Conservation (phyloP, 306 rosid species). For the Lathyrus aphaca region DNA sequence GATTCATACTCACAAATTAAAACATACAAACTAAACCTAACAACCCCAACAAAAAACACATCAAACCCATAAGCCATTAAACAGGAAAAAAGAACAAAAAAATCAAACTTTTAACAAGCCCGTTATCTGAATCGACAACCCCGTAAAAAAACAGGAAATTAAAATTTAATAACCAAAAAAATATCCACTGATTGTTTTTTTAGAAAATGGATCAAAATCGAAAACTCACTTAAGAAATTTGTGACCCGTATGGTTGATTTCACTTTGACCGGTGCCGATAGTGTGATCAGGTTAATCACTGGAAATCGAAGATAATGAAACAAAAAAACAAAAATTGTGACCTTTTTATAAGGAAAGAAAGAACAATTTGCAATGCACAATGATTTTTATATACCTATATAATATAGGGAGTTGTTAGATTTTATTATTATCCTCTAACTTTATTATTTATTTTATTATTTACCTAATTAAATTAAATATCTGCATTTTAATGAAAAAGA, state of each 20-base stretch:
- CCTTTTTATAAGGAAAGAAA: slow-evolving; percentile 22
- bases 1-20: slow-evolving; percentile 1
- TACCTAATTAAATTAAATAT: no score
- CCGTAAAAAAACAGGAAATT: not conserved
- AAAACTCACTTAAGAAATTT: not conserved
- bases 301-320: not conserved
- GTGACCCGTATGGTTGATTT: slow-evolving; percentile 20
- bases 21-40: slow-evolving; percentile 26
- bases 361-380: not conserved
- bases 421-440: no score
- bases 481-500: no score
- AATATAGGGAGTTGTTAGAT: not conserved
- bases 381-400: no score
- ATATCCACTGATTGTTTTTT: not conserved
- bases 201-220: not conserved
- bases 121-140: slow-evolving; percentile 27
- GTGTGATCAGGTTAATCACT: not conserved
- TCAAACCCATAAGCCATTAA: slow-evolving; percentile 13
- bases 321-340: slow-evolving; percentile 33
- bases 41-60: slow-evolving; percentile 17
- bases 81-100: not conserved
- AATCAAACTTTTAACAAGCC: not conserved
- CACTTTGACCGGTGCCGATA: slow-evolving; percentile 30
- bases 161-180: not conserved
- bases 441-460: no score